Conservation (phyloP, 805 yeast genomes). For the Candida argentea region DNA sequence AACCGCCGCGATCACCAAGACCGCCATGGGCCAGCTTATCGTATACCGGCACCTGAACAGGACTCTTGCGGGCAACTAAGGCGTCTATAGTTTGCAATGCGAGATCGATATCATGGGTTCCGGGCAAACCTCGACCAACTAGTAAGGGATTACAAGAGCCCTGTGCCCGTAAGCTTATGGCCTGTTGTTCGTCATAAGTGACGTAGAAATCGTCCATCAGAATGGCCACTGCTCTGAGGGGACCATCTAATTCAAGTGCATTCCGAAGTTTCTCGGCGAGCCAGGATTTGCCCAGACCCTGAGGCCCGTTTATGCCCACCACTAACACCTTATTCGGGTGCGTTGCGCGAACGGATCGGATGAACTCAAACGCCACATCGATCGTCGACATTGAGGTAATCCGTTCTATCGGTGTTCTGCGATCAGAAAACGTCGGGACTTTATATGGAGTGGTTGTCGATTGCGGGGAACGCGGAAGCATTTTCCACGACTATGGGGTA, state of each 20-base stretch:
- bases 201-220: slow-evolving; percentile 87
- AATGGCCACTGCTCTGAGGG: slow-evolving; percentile 31
- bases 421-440: too few species aligned
- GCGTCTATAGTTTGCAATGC: slow-evolving; percentile 24
- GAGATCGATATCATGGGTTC: slow-evolving; percentile 72
- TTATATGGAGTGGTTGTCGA: too few species aligned
- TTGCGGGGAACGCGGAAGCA: not conserved
- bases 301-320: slow-evolving; percentile 59
- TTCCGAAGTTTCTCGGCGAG: slow-evolving; percentile 33
- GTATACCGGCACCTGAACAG: slow-evolving; percentile 46
- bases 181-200: slow-evolving; percentile 49
- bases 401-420: too few species aligned
- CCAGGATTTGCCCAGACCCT: slow-evolving; percentile 70
- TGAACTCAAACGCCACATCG: slow-evolving; percentile 12
- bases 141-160: slow-evolving; percentile 42
- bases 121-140: slow-evolving; percentile 83
- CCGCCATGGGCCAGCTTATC: slow-evolving; percentile 70
- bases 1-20: slow-evolving; percentile 63
- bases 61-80: slow-evolving; percentile 11
- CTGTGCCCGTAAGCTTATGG: slow-evolving; percentile 24
- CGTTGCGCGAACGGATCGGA: slow-evolving; percentile 14
- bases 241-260: slow-evolving; percentile 23
- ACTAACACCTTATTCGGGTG: slow-evolving; percentile 31
- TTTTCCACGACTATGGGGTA: not conserved
- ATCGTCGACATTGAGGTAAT: slow-evolving; percentile 8